These are phyloP conservation scores for Tulasnella sp. DNA, from an alignment of 768 basidiomycete species.

Conservation along the genomic window DNA sequence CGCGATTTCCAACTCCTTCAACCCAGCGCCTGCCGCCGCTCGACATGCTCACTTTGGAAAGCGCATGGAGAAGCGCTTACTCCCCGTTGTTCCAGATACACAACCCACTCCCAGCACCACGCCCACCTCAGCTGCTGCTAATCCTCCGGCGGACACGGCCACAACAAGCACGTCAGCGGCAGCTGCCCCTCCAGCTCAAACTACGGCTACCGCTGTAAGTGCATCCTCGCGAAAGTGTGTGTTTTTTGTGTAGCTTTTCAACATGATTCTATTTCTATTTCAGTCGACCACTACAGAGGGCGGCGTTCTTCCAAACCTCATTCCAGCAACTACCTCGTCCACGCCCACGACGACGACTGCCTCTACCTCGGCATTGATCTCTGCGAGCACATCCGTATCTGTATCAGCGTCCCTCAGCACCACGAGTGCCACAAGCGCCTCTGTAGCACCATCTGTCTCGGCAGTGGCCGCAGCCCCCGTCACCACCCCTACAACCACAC, in stretches of 20 bases:
- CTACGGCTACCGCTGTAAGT: conserved; percentile 13
- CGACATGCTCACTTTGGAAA: conserved; percentile 2
- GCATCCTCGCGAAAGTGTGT: not conserved
- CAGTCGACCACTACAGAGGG: conserved; percentile 16
- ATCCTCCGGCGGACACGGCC: conserved; percentile 23
- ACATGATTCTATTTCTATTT: not conserved
- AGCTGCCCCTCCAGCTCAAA: conserved; percentile 25
- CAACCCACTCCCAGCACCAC: not conserved
- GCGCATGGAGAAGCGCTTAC: not conserved
- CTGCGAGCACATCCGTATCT: conserved; percentile 10
- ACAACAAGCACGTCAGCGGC: conserved; percentile 12
- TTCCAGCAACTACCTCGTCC: not conserved
- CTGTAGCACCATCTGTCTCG: too few species aligned
- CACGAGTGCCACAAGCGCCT: too few species aligned
- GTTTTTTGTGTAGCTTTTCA: not conserved
- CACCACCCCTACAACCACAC: too few species aligned
- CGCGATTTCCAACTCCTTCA: conserved; percentile 27
- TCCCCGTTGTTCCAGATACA: not conserved
- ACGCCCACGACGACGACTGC: conserved; percentile 13
- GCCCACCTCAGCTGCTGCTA: not conserved
- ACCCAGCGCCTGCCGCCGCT: not conserved
- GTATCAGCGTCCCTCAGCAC: conserved; percentile 4
- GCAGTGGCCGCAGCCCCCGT: too few species aligned
- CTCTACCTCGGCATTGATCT: conserved; percentile 17
- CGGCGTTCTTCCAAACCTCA: not conserved